These are phyloP conservation scores for Massariosphaeria phaeospora DNA, from an alignment of 495 filamentous ascomycete genomes.

Conservation along the genomic window DNA sequence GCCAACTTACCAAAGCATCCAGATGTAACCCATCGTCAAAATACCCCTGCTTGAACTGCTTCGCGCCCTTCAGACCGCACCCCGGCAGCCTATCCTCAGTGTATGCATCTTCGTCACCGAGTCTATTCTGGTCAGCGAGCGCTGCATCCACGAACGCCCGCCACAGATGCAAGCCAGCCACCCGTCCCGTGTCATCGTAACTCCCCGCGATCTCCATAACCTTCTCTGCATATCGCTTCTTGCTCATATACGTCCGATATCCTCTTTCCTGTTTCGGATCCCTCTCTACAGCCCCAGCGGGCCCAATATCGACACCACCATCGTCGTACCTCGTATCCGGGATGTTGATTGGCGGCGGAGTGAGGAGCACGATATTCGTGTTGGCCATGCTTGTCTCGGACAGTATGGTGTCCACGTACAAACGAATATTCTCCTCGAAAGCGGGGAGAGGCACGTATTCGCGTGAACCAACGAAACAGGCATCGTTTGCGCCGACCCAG, in stretches of 20 bases:
- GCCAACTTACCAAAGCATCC: conserved; percentile 22
- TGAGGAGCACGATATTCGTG: conserved; percentile 36
- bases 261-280: conserved; percentile 19
- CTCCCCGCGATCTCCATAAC: conserved; percentile 33
- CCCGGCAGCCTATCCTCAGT: conserved; percentile 31
- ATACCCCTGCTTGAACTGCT: conserved; percentile 26
- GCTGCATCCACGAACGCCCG: conserved; percentile 28
- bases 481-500: conserved; percentile 37
- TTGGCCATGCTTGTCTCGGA: conserved; percentile 16
- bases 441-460: conserved; percentile 31
- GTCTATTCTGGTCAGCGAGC: conserved; percentile 21
- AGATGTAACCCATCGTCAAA: conserved; percentile 36
- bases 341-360: conserved; percentile 36
- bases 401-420: conserved; percentile 34
- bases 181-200: conserved; percentile 27
- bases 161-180: conserved; percentile 31
- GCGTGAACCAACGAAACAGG: conserved; percentile 17
- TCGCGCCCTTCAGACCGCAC: conserved; percentile 26
- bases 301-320: conserved; percentile 12
- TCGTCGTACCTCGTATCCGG: conserved; percentile 6
- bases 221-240: conserved; percentile 34
- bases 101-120: conserved; percentile 23
- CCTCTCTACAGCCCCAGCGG: neutral
- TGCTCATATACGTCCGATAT: conserved; percentile 35
- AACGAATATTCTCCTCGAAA: conserved; percentile 33